These are phyloP conservation scores for Fusarium sp. DNA, from an alignment of 2,329 filamentous ascomycete species.

Conservation along the genomic window DNA sequence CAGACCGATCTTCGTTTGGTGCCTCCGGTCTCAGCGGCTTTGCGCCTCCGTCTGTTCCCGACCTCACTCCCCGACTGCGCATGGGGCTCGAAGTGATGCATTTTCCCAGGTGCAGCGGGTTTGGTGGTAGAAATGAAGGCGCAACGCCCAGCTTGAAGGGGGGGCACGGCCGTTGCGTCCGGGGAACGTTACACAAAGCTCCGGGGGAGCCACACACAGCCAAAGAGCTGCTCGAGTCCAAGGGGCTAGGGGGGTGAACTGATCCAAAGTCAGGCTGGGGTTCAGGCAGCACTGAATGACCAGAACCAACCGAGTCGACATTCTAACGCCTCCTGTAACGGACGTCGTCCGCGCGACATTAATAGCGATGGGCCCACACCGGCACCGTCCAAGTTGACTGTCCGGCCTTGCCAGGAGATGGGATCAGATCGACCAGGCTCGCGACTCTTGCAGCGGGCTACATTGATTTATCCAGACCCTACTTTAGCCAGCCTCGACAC, in stretches of 20 bases:
- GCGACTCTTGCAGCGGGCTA: neutral
- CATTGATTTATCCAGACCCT: neutral
- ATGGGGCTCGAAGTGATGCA: neutral
- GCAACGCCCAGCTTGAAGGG: neutral
- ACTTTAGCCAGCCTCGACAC: neutral
- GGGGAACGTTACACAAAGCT: conserved; percentile 9
- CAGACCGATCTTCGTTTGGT: neutral
- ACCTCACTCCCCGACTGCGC: neutral
- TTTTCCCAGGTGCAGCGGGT: neutral
- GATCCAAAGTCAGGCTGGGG: neutral
- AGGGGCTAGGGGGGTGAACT: conserved; percentile 2
- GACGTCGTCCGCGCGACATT: conserved; percentile 1
- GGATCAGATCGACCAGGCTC: neutral
- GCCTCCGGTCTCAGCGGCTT: neutral
- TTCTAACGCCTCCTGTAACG: neutral
- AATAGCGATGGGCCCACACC: conserved; percentile 1
- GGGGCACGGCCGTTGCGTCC: conserved; percentile 3
- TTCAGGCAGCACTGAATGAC: neutral
- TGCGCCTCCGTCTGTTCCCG: neutral
- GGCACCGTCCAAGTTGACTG: neutral
- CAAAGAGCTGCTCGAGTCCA: neutral
- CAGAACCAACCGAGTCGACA: conserved; percentile 4
- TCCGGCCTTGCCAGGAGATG: neutral
- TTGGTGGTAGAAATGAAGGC: neutral
- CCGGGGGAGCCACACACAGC: conserved; percentile 10